These are phyloP conservation scores for Hebeloma cylindrosporum DNA, from an alignment of 768 basidiomycete species.

Conservation along the genomic window DNA sequence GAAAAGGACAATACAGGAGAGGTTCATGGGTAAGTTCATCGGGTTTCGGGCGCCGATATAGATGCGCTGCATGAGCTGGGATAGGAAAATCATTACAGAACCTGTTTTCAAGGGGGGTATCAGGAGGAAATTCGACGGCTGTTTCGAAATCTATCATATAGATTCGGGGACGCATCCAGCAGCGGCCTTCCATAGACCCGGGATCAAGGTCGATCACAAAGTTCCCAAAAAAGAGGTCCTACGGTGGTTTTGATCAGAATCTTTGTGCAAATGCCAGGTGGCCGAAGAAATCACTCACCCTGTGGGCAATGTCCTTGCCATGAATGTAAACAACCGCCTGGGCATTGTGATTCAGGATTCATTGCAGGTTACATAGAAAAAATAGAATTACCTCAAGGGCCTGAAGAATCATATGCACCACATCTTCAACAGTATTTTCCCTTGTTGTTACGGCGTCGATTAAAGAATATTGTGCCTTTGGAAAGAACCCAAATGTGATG, in stretches of 20 bases:
- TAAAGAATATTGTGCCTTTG: not conserved
- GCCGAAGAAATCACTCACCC: not conserved
- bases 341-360: not conserved
- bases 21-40: not conserved
- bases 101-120: not conserved
- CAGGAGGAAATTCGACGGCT: conserved; percentile 7
- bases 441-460: not conserved
- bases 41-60: not conserved
- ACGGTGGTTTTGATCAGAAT: too few relatives aligned
- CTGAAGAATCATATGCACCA: conserved; percentile 9
- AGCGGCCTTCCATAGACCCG: not conserved
- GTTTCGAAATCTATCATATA: conserved; percentile 16
- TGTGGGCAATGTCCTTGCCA: conserved; percentile 4
- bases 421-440: conserved; percentile 12
- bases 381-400: conserved; percentile 8
- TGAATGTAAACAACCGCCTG: conserved; percentile 12
- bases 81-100: not conserved
- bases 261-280: not conserved
- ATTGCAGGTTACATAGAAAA: not conserved
- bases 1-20: conserved; percentile 9
- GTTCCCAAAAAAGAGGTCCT: conserved; percentile 13
- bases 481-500: conserved; percentile 10
- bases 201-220: conserved; percentile 11
- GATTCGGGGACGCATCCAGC: conserved; percentile 2
- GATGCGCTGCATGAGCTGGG: not conserved